These are phyloP conservation scores for Rubia peregrina DNA, from an alignment of 305 asterid species.

Conservation along the genomic window DNA sequence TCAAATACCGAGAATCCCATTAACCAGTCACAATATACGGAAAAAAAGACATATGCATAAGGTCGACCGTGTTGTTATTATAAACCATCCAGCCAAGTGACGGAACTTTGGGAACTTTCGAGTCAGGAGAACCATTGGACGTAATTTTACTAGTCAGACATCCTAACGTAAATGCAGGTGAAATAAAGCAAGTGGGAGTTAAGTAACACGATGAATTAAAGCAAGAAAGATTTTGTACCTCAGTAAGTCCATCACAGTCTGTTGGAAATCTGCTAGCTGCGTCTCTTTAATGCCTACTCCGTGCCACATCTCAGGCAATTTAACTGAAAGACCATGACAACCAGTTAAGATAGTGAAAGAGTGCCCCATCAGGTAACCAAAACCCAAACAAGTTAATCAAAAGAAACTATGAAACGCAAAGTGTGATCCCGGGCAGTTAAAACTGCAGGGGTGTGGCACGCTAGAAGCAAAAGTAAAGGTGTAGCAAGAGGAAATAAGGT, in stretches of 20 bases:
- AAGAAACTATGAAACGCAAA: conserved; percentile 2
- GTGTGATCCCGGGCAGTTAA: not conserved
- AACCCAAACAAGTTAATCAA: not conserved
- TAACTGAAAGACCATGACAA: conserved; percentile 38
- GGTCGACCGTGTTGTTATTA: not conserved
- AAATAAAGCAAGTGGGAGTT: not conserved
- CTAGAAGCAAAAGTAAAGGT: not conserved
- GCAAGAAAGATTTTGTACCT: conserved; percentile 28
- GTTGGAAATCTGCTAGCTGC: conserved; percentile 42
- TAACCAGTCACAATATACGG: not conserved
- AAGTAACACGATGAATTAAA: not conserved
- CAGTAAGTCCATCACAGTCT: conserved; percentile 41
- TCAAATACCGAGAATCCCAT: not conserved
- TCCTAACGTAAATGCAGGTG: not conserved
- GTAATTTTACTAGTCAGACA: not conserved
- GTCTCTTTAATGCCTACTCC: conserved; percentile 38
- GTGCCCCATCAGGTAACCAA: not conserved
- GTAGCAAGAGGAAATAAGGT: not conserved
- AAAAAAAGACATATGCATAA: not conserved
- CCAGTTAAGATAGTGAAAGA: conserved; percentile 9
- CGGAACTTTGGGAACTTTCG: not conserved
- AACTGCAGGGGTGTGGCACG: not conserved
- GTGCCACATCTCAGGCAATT: conserved; percentile 56
- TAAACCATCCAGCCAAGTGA: not conserved
- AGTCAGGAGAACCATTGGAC: not conserved